A percentile compares a stretch with the other conserved stretches of the same genome.
phyloP scores from a whole-genome alignment of 169 alveolate genomes.

The Plasmodium sp. region DNA sequence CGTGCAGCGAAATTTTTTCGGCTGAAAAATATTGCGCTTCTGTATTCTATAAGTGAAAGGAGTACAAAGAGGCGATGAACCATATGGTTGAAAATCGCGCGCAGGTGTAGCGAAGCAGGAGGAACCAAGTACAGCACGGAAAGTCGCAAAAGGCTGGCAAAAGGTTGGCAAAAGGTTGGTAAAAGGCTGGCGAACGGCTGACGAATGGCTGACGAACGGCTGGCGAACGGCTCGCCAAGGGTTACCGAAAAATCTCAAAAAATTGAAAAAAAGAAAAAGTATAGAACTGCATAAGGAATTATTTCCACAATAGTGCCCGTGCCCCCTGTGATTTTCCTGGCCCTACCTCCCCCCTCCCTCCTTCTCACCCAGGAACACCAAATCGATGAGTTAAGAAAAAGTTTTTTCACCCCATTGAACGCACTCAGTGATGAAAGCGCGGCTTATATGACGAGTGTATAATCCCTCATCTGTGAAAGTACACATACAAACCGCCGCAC shows the following conservation, averaged over 20 bases:
- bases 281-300: conserved; percentile 4
- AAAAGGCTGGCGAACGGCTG: not conserved
- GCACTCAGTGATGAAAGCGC: not conserved
- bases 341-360: not conserved
- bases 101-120: not conserved
- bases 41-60: not conserved
- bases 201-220: not conserved
- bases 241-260: not conserved
- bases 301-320: conserved; percentile 6
- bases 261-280: not conserved
- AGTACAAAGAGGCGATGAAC: not conserved
- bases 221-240: not conserved
- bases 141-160: not conserved
- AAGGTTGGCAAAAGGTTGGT: not conserved
- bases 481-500: not conserved
- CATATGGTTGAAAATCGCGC: not conserved
- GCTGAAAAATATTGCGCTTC: not conserved
- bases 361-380: not conserved
- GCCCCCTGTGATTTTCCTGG: not conserved
- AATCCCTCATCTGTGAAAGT: not conserved
- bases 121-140: not conserved
- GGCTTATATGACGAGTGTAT: not conserved
- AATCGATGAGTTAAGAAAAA: not conserved
- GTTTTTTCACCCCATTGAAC: not conserved
- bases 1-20: not conserved